Evolutionary conservation across 176 grass and related monocot species (phyloP).

Genomic region (Triticum aestivum): IWGSC_CS_RefSeq_v2.1 NC_057799.1:2607060-2607559

Average conservation of each 20-base stretch:
- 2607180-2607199: neutral
- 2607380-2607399: conserved; percentile 6
- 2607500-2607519: neutral
- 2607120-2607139: too few species aligned
- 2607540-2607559: neutral
- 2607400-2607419: neutral
- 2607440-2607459: neutral
- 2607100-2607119: neutral
- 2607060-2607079: too few species aligned
- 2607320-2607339: neutral
- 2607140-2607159: neutral
- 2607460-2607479: conserved; percentile 32
- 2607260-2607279: neutral
- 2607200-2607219: neutral
- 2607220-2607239: neutral
- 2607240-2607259: neutral
- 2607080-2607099: neutral
- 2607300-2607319: neutral
- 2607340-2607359: neutral
- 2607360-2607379: neutral
- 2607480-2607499: neutral
- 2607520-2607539: neutral
- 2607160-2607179: neutral
- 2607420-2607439: neutral
- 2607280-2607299: neutral